These are phyloP conservation scores for Polytrichum commune DNA, from an alignment of 225 moss, liverwort and hornwort genomes.

Conservation along the genomic window DNA sequence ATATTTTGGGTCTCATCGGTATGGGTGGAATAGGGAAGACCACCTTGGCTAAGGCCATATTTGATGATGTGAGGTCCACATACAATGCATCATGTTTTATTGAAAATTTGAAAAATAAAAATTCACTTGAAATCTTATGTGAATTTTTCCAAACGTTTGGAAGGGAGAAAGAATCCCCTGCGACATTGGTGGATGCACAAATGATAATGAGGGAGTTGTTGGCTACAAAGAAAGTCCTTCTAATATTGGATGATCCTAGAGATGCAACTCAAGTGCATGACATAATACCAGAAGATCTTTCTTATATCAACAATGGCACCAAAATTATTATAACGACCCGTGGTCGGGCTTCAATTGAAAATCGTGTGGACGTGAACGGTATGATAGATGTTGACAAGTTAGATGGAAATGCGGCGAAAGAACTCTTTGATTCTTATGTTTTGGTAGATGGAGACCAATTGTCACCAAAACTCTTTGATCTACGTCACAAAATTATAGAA, in stretches of 20 bases:
- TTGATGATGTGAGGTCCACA: not conserved
- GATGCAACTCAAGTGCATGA: not conserved
- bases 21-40: conserved; percentile 12
- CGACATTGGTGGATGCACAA: not conserved
- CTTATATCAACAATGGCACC: not conserved
- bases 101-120: not conserved
- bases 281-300: not conserved
- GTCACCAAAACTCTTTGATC: not conserved
- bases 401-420: not conserved
- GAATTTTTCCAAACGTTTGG: not conserved
- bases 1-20: not conserved
- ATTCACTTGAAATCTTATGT: not conserved
- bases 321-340: not conserved
- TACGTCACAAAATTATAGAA: not conserved
- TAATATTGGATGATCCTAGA: not conserved
- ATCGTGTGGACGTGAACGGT: not conserved
- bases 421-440: not conserved
- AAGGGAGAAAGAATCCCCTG: not conserved
- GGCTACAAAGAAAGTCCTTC: not conserved
- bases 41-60: conserved; percentile 7
- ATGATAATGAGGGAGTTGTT: not conserved
- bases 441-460: not conserved
- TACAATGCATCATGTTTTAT: not conserved
- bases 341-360: not conserved
- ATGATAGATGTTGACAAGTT: not conserved